phyloP scores from a whole-genome alignment of 75 land plant genomes.

The Adiantum capillusveneris region DNA sequence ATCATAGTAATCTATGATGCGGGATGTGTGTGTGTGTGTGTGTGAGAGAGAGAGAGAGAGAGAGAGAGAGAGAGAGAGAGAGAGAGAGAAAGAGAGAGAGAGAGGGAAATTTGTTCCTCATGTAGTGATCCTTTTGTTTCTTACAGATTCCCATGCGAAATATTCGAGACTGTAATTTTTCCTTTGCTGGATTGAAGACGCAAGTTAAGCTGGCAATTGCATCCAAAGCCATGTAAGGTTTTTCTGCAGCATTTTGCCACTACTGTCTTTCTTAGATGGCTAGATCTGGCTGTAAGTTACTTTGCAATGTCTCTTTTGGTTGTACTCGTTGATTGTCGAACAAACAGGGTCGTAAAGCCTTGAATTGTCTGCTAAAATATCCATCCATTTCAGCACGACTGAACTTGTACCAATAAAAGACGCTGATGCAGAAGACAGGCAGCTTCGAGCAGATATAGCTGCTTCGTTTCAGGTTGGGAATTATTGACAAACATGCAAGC shows the following conservation, averaged over 20 bases:
- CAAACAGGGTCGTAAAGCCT: background rate
- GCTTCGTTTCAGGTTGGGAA: conserved; percentile 87
- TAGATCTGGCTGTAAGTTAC: background rate
- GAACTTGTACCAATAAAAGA: conserved; percentile 41
- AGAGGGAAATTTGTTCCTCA: no score
- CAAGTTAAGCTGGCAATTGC: conserved; percentile 85
- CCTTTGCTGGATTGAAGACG: conserved; percentile 97
- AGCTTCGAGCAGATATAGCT: conserved; percentile 82
- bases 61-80: no score
- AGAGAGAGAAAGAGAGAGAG: no score
- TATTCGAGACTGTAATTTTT: conserved; percentile 86
- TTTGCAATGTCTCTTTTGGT: background rate
- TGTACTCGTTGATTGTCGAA: background rate
- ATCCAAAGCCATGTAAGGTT: conserved; percentile 63
- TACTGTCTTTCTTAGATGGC: background rate
- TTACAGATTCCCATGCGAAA: conserved; percentile 75
- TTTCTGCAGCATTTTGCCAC: no score
- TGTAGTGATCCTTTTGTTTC: no score
- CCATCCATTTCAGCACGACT: no score
- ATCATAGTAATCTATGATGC: no score
- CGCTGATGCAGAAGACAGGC: conserved; percentile 58
- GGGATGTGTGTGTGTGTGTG: no score
- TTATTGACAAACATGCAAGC: no score
- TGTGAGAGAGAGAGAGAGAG: no score
- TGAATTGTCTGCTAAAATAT: no score